phyloP scores from a whole-genome alignment of 1,139 yeast species.

The Saccharomycopsis hybrid region DNA sequence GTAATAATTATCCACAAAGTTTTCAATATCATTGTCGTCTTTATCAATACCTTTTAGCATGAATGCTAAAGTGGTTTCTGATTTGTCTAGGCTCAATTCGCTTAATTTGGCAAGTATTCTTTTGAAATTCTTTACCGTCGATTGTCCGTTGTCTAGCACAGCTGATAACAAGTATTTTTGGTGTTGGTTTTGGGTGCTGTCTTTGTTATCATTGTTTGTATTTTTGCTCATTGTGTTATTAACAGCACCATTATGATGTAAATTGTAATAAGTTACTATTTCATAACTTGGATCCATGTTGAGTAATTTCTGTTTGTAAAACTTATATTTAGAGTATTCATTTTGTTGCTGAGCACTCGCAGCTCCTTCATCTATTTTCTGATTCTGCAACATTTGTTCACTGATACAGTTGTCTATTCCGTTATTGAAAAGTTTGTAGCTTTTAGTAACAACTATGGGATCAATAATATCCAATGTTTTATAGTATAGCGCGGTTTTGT shows the following conservation, averaged over 20 bases:
- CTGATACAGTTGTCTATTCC: slow-evolving; percentile 9
- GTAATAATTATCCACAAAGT: slow-evolving; percentile 17
- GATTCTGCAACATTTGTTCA: not conserved
- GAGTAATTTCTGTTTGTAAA: not conserved
- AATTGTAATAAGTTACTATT: not conserved
- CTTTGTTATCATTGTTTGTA: not conserved
- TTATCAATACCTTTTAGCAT: not conserved
- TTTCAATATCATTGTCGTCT: slow-evolving; percentile 9
- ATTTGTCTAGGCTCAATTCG: not conserved
- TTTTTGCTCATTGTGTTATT: not conserved
- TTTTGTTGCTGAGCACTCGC: not conserved
- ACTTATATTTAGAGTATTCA: not conserved
- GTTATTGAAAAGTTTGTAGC: slow-evolving; percentile 7
- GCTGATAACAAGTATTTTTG: not conserved
- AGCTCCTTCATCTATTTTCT: too few species aligned
- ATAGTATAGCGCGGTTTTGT: not conserved
- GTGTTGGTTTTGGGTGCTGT: too few species aligned
- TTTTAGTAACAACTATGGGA: slow-evolving; percentile 4
- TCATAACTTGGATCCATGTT: slow-evolving; percentile 8
- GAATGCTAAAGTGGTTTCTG: slow-evolving; percentile 3
- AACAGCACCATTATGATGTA: not conserved
- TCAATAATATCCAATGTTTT: slow-evolving; percentile 3
- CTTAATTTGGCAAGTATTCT: slow-evolving; percentile 4
- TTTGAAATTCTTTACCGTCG: slow-evolving; percentile 10
- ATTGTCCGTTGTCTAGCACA: not conserved